Evolutionary conservation across 208 protist genomes (phyloP), one percentile per base, ranked within the genome.

Genomic region (Naegleria fowleri): DNA sequence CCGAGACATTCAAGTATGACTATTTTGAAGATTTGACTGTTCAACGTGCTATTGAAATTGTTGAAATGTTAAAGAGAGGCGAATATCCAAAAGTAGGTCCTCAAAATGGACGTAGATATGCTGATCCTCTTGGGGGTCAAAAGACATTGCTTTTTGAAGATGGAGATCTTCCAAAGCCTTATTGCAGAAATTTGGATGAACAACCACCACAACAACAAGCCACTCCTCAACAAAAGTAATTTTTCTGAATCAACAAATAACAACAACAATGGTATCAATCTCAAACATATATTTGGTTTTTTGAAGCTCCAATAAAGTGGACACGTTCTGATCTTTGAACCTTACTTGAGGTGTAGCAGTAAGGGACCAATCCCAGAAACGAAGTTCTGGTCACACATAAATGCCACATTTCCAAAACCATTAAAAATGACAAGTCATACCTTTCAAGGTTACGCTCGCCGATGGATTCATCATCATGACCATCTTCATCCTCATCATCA

Each of bases 21-120:
- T 91, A 43, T 79, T 91, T 90, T 11, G 91, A 92, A 13, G 91
- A 92, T 86, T 90, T 92, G 33, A 92, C 91, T n/a, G 3, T 11
- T 79, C 84, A 75, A 16, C n/a, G 11, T 41, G 40, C 91, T 13
- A 90, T 89, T 90, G 58, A 92, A 83, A 83, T 92, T 86, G 5
- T 92, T 33, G 91, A 92, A 76, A 52, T 36, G 36, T 83, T 92
- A 6, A 59, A n/a, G 16, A 91, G 55, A 76, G 91, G 83, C 83
- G 55, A 83, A n/a, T 39, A 90, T 25, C 83, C 91, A 76, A 67
- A 41, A n/a, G 15, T 75, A 25, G 91, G 91, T 36, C 19, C 83
- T 83, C 91, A 92, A 83, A 90, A 43, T 43, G 91, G 91, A 38
- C 52, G 91, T 58, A 16, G 41, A 55, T 29, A 29, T 5, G 33